Evolutionary conservation across 108 stramenopile genomes (phyloP), one percentile per base, ranked within the genome.

Genomic region (Cyclotella baltica): DNA sequence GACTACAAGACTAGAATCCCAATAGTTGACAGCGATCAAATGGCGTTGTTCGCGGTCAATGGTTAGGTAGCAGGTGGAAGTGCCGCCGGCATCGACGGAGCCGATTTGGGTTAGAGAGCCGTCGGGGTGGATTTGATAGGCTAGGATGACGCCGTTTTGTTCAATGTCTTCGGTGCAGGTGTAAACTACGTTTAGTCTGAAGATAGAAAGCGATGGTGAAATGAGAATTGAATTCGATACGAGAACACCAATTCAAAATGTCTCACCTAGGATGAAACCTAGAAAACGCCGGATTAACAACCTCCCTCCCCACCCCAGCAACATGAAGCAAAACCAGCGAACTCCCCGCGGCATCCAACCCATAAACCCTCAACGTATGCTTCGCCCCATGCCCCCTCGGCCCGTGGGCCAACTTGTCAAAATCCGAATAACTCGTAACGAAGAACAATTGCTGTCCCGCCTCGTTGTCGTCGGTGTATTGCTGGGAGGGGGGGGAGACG

Each of bases 101-200:
- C 73, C 80, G 13, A 94, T 80, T 68, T 91, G 84, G 23, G 77
- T 82, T 13, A 97, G 71, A 20, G 64, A 71, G 20, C 96, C 96
- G 59, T 92, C 85, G 4, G 68, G 19, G 27, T 72, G 85, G n/a
- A 97, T 56, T 71, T 84, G 53, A 69, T 93, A 91, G 57, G 94
- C 89, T 75, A 94, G 77, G 43, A 98, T 93, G 51, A 85, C 63
- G 47, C 96, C 96, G 80, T 98, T 95, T 46, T 96, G 80, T 40
- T 87, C 85, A 73, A 95, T 93, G 74, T 96, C 89, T 88, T 98
- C 98, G 8, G 96, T 97, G 86, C 98, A 98, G 19, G 95, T 93
- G 81, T 97, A 97, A 29, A 98, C 89, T n/a, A 98, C 92, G 68
- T 98, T 98, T 5, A 87, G 68, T 38, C 80, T 84, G 36, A 23